Base-by-base conservation (phyloP, 2,329 filamentous ascomycete genomes). In the Fusarium anguioides region DNA sequence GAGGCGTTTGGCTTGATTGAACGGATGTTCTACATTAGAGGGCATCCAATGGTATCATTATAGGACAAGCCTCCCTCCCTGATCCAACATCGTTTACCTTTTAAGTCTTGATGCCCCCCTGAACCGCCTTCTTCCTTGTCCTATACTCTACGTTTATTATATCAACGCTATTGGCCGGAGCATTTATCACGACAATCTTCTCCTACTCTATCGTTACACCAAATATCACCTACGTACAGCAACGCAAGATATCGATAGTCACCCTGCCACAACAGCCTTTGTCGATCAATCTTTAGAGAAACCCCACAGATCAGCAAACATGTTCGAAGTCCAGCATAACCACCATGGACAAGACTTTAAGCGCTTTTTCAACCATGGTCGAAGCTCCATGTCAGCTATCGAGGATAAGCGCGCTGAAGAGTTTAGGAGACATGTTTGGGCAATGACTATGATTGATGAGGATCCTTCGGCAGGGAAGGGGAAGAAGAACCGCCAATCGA, bases 361-460 rank as follows among this genome's bases (percentile, higher is more conserved):
- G 39, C 70, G 70, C 48, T 69, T 72, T 64, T 74, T 74, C 55
- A 70, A 72, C 15, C 62, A 59, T 33, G 70, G 70, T 4, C 70
- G 71, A 46, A 72, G 71, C 57, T 74, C 71, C 36, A 72, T 74
- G 72, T 64, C 72, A 20, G 70, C 71, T 17, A 53, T 74, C 23
- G 71, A 74, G 29, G 70, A 74, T 42, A 74, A 66, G 61, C 56
- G 64, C 26, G 71, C 71, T 29, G 72, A 74, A 12, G 71, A 72
- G 41, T 73, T 74, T 48, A 69, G 71, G 15, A 70, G 61, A 36
- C 72, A 73, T 45, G 72, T 71, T 10, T 74, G 71, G 71, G 66
- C 66, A 10, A 64, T 68, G 17, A 74, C 72, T 31, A 74, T 74
- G 72, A 70, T 72, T 35, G 72, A 74, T 41, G 72, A 74, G 26